Conservation (phyloP, 257 asterid species). For the Handroanthus guayacan region DNA sequence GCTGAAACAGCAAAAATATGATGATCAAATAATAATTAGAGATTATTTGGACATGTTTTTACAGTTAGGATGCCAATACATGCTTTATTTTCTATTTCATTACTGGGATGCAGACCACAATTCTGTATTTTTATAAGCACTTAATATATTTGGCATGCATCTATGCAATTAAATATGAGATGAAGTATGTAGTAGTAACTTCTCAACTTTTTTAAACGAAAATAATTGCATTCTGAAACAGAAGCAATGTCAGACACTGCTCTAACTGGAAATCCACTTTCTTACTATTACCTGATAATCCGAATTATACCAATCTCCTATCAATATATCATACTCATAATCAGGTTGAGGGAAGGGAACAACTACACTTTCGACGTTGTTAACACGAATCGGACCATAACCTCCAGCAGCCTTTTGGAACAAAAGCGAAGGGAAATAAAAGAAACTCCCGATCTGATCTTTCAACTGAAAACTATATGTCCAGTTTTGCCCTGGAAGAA, state of each 20-base stretch:
- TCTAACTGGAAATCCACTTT: too few species aligned
- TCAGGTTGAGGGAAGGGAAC: constrained; percentile 39
- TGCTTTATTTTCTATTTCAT: too few species aligned
- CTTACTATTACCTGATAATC: constrained; percentile 33
- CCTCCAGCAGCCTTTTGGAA: constrained; percentile 59
- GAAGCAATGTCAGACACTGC: too few species aligned
- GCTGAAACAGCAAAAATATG: constrained; percentile 20
- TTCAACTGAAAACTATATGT: constrained; percentile 48
- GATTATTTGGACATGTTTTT: too few species aligned
- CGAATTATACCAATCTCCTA: constrained; percentile 50
- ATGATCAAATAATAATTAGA: neutral
- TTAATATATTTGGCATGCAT: too few species aligned
- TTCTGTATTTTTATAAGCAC: too few species aligned
- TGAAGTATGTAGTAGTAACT: too few species aligned
- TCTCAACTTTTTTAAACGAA: too few species aligned
- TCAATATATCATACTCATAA: constrained; percentile 41
- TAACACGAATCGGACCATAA: constrained; percentile 45
- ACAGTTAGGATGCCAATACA: too few species aligned
- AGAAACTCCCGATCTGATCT: constrained; percentile 51
- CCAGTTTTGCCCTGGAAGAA: constrained; percentile 46
- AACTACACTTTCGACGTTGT: constrained; percentile 4
- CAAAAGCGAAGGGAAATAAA: constrained; percentile 48
- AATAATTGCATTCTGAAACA: too few species aligned
- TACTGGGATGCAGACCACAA: too few species aligned
- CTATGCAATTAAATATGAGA: too few species aligned